Percentiles rank a stretch among this genome's conserved stretches.
Evolutionary conservation across 164 flowering plant species (phyloP).

Genomic region (Vitis cinerea): DNA sequence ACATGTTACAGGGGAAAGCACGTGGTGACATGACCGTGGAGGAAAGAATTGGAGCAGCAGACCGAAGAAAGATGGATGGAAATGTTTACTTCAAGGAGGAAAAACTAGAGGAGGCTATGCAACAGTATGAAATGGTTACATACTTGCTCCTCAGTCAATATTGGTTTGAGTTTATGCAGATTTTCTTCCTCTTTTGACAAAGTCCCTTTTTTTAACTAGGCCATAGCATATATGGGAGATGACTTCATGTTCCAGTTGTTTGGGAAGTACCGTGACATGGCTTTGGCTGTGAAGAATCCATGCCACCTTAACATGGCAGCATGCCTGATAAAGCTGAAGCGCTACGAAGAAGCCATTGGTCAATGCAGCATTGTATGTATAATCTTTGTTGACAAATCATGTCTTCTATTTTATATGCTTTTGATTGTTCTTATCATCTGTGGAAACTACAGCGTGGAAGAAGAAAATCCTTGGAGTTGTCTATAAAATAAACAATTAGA

Average conservation of each 20-base stretch:
- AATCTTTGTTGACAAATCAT: not conserved
- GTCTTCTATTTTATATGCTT: not conserved
- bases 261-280: slow-evolving; percentile 93
- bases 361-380: slow-evolving; percentile 86
- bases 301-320: slow-evolving; percentile 97
- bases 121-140: slow-evolving; percentile 96
- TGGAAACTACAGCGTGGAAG: no score
- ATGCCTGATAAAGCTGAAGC: slow-evolving; percentile 84
- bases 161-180: not conserved
- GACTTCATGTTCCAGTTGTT: slow-evolving; percentile 97
- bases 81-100: slow-evolving; percentile 83
- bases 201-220: slow-evolving; percentile 36
- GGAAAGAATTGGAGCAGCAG: slow-evolving; percentile 93
- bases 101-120: slow-evolving; percentile 95
- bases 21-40: slow-evolving; percentile 96
- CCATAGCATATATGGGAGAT: slow-evolving; percentile 96
- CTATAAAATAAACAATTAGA: no score
- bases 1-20: slow-evolving; percentile 70
- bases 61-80: slow-evolving; percentile 89
- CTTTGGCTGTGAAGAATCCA: slow-evolving; percentile 94
- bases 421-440: no score
- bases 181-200: not conserved
- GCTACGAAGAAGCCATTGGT: slow-evolving; percentile 80
- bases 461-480: no score
- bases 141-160: slow-evolving; percentile 14